Evolutionary conservation across 1,284 basidiomycete genomes (phyloP), one percentile per base, ranked within the genome.

Genomic region (Mycocalia duriaeana): DNA sequence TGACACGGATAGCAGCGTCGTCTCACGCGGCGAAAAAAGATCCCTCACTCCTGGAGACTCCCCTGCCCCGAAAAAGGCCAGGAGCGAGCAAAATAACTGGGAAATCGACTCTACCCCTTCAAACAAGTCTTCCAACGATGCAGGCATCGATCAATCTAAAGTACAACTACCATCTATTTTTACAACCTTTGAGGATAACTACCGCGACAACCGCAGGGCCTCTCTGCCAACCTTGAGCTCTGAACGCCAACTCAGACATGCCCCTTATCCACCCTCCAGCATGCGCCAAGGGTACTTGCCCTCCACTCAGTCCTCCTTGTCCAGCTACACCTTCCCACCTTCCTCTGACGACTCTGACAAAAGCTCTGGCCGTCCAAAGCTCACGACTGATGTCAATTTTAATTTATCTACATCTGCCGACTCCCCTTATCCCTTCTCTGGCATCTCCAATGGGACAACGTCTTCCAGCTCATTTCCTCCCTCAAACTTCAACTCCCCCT

Each of bases 101-200:
- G 61, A 66, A 9, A 64, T 61, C 47, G 54, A 51, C 36, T 38
- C 62, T 16, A 53, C 59, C 3, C 56, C 40, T 20, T 44, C 50
- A 51, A 70, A 69, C 46, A 47, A 47, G 13, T 51, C 55, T 37
- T 50, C 49, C 44, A n/a, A n/a, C n/a, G 61, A 62, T 50, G 53
- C 55, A 26, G 53, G 48, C 51, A 61, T 68, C 53, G 74, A 76
- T 53, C 64, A 70, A 46, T 63, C 71, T 44, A 81, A 79, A 62
- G 81, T 87, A 46, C 81, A 84, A 64, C 72, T 87, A 6, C 85
- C 85, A 3, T 85, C 83, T 53, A 82, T 87, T 55, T 84, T 82
- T 53, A 75, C 79, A 26, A 72, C 81, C 20, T 82, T 87, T 55
- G 79, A 81, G 59, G 83, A 83, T 59, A 70, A 70, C 26, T 78